Evolutionary conservation across 768 basidiomycete genomes (phyloP), one percentile per base, ranked within the genome.

Genomic region (Panaeolus cyanescens): DNA sequence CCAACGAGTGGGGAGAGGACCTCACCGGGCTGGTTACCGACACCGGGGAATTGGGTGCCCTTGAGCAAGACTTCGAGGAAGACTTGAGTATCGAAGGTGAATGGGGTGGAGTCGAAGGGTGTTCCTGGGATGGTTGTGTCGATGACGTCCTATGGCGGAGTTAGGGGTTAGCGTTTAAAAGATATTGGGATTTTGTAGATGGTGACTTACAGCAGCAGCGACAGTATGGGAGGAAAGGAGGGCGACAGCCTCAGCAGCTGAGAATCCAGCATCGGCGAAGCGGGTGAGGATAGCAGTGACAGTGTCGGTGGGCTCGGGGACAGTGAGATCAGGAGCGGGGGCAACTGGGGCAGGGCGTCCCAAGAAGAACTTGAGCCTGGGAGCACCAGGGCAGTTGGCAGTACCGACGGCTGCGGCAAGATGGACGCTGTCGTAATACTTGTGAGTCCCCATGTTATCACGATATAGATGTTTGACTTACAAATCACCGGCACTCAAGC

Each of bases 371-470:
- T 67, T 59, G 12, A 75, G 60, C 19, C 59, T 66, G 8, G 72
- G 73, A 19, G 72, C 71, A 55, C 74, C 74, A 4, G 72, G 73
- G 50, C 74, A 75, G 66, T 74, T 75, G 34, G 65, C 59, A 37
- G 64, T 54, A 19, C 66, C 66, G 57, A 72, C 68, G n/a, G n/a
- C 13, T 17, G 54, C 59, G 34, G 59, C 59, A 7, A 60, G 39
- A 25, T 60, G 59, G 22, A 60, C 54, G 50, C 59, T 60, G 7
- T 15, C 9, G 30, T 17, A 54, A n/a, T 7, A 7, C 4, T 25
- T 30, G 7, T 37, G 12, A 13, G n/a, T n/a, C n/a, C n/a, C n/a
- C n/a, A n/a, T 37, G n/a, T 5, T 5, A 37, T 17, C 4, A 37
- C 36, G 36, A n/a, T 5, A 10, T 37, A 5, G 12, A 4, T 10